phyloP scores from a whole-genome alignment of 345 rosid genomes.

The Lepidium sativum region DNA sequence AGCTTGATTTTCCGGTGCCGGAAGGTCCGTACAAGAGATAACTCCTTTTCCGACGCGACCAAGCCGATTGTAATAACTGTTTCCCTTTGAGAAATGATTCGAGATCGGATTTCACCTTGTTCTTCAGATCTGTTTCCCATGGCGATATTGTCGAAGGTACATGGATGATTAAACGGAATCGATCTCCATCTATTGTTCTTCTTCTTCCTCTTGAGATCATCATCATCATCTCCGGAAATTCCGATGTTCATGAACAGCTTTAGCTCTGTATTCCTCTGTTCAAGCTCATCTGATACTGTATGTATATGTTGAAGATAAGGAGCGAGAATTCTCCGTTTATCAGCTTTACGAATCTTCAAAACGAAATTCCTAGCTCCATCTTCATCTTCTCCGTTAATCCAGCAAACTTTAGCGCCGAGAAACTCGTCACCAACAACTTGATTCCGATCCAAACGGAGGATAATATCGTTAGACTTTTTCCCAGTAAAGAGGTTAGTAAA shows the following conservation, averaged over 20 bases:
- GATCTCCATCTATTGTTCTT: constrained; percentile 65
- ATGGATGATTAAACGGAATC: constrained; percentile 63
- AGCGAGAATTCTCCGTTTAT: constrained; percentile 67
- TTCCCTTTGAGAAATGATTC: constrained; percentile 56
- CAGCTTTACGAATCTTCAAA: constrained; percentile 67
- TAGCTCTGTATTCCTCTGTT: constrained; percentile 43
- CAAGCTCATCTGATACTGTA: constrained; percentile 62
- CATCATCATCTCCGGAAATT: neutral
- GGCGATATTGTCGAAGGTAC: constrained; percentile 69
- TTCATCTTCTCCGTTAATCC: constrained; percentile 45
- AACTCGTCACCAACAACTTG: constrained; percentile 64
- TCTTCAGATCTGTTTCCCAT: constrained; percentile 73
- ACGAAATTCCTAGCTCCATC: constrained; percentile 29
- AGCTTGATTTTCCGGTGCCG: constrained; percentile 80
- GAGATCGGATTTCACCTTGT: constrained; percentile 60
- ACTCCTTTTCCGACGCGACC: constrained; percentile 87
- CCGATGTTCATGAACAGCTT: constrained; percentile 54
- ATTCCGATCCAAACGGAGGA: constrained; percentile 55
- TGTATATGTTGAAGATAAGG: constrained; percentile 90
- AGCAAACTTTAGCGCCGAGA: constrained; percentile 67
- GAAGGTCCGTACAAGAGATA: constrained; percentile 65
- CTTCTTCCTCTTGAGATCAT: neutral
- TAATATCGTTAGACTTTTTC: constrained; percentile 46
- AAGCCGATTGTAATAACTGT: constrained; percentile 59
- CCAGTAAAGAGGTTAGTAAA: constrained; percentile 78